Evolutionary conservation across 768 basidiomycete species (phyloP).

Genomic region (Paxillus involutus): DNA sequence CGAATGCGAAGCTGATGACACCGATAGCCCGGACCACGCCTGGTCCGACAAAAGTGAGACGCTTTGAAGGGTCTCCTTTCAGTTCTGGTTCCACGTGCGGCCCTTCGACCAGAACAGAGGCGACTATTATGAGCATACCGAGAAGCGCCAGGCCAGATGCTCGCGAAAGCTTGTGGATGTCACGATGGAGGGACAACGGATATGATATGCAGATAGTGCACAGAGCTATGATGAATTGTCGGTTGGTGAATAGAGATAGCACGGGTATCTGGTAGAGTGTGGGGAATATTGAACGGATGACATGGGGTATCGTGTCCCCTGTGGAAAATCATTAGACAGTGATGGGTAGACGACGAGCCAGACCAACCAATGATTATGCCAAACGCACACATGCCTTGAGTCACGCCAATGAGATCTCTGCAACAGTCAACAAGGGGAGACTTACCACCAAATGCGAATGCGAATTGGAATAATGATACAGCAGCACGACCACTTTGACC

Average conservation of each 20-base stretch:
- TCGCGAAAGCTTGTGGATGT: conserved; percentile 95
- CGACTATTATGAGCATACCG: conserved; percentile 93
- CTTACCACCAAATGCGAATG: conserved; percentile 94
- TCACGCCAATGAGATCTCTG: conserved; percentile 4
- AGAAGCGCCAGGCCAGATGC: conserved; percentile 89
- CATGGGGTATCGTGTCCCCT: conserved; percentile 96
- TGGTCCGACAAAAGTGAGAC: conserved; percentile 73
- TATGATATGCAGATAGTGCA: conserved; percentile 90
- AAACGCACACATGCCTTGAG: conserved; percentile 92
- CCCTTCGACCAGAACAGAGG: conserved; percentile 80
- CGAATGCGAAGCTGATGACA: conserved; percentile 95
- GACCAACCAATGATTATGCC: conserved; percentile 82
- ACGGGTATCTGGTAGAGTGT: conserved; percentile 63
- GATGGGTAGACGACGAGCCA: neutral
- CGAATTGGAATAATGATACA: conserved; percentile 95
- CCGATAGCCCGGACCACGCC: conserved; percentile 95
- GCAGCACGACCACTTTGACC: conserved; percentile 89
- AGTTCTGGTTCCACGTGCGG: conserved; percentile 70
- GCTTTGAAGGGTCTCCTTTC: conserved; percentile 72
- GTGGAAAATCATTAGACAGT: neutral
- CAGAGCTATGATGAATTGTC: conserved; percentile 85
- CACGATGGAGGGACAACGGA: conserved; percentile 92
- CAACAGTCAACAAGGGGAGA: neutral
- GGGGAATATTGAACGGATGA: conserved; percentile 86
- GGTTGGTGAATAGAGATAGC: conserved; percentile 75